These are phyloP conservation scores for Crithidia acanthocephali DNA, from an alignment of 208 protist genomes.

Conservation along the genomic window DNA sequence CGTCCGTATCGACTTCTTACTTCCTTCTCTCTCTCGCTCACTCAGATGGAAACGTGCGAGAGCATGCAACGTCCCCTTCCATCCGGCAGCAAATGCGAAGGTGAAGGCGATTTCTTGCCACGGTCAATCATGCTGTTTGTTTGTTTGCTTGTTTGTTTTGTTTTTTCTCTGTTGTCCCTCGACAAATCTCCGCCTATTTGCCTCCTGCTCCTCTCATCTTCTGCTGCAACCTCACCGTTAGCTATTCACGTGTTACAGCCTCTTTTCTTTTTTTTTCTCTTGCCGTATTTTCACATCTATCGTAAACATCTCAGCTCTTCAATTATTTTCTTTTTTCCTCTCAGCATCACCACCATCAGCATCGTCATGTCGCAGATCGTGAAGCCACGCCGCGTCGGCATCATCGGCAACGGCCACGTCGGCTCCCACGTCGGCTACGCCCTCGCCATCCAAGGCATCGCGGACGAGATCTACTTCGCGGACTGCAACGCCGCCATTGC, in stretches of 20 bases:
- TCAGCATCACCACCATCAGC: background rate
- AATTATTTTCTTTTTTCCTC: constrained; percentile 10
- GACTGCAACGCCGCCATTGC: constrained; percentile 42
- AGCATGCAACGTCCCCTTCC: too few relatives aligned
- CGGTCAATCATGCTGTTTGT: too few relatives aligned
- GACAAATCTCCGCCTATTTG: too few relatives aligned
- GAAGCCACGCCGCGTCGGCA: constrained; percentile 42
- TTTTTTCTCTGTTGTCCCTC: background rate
- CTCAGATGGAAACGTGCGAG: too few relatives aligned
- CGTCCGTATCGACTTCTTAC: too few relatives aligned
- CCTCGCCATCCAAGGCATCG: constrained; percentile 43
- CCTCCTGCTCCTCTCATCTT: background rate
- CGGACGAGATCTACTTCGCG: constrained; percentile 45
- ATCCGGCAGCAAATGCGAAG: too few relatives aligned
- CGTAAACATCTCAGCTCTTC: background rate
- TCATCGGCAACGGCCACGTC: constrained; percentile 52
- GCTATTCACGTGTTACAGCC: background rate
- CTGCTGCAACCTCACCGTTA: background rate
- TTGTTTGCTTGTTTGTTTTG: background rate
- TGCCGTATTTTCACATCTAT: constrained; percentile 15
- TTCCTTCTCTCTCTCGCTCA: too few relatives aligned
- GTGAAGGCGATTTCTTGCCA: too few relatives aligned
- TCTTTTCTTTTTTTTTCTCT: background rate
- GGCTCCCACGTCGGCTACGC: constrained; percentile 52
- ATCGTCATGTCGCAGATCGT: constrained; percentile 16